Base-by-base conservation (phyloP, 495 filamentous ascomycete genomes). In the Symbiotaphrina buchneri region DNA sequence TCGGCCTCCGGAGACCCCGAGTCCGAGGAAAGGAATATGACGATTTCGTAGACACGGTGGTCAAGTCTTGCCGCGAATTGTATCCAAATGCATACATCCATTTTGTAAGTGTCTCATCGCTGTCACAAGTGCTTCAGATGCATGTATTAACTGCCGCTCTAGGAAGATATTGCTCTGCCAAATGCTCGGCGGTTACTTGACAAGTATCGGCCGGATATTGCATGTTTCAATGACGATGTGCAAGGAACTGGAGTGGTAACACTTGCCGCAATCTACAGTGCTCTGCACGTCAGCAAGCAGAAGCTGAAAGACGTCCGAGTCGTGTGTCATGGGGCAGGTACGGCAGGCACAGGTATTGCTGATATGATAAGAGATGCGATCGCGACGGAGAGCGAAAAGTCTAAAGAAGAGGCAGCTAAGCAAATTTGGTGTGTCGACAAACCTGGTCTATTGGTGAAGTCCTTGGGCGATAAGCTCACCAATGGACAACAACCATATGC, bases 151-250 rank as follows among this genome's bases (percentile, higher is more conserved):
- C 24, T 43, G 11, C 42, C 20, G 11, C 22, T 18, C 3, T 56
- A 55, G 36, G 65, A 71, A 45, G 66, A 71, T 38, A 71, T 71
- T 43, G 66, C 65, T 10, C 43, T 68, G 2, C 40, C 38, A 1
- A 71, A 71, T 41, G 66, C 66, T 0, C 47, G 72, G 19, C 59
- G 74, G 13, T 66, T 91, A 3, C 55, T 92, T 5, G 75, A 91
- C 34, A 68, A 63, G 21, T 90, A 80, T 39, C 56, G 68, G 4
- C 54, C 68, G 0, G 36, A 73, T 14, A 68, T 90, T 4, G 56
- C 83, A 0, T 91, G 81, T 46, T 87, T 92, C 58, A 92, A 91
- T 37, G 82, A 91, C 32, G 82, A 92, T 49, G 71, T 92, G 1
- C 83, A 92, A 46, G 82, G 82, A 2, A 92, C 83, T 1, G 82